phyloP scores from a whole-genome alignment of 1,284 basidiomycete species.

The Takashimella koratensis region DNA sequence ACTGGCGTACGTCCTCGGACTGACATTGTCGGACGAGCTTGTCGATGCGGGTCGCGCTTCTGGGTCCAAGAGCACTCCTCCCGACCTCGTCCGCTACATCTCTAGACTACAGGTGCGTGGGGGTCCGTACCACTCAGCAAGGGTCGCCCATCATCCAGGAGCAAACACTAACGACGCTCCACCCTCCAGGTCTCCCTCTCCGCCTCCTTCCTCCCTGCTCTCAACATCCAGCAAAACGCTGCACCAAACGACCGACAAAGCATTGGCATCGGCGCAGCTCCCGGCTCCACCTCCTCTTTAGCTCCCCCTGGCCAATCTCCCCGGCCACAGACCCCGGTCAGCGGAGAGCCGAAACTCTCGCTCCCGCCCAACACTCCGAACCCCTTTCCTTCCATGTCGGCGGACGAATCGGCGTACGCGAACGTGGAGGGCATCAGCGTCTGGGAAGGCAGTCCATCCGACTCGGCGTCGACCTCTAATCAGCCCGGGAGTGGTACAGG shows the following conservation, averaged over 20 bases:
- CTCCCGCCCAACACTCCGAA: conserved; percentile 35
- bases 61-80: conserved; percentile 52
- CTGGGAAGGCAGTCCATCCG: conserved; percentile 44
- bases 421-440: conserved; percentile 70
- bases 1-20: conserved; percentile 62
- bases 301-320: background rate
- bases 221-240: conserved; percentile 39
- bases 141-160: too few relatives aligned
- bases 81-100: conserved; percentile 61
- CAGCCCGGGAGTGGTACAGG: background rate
- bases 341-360: conserved; percentile 48
- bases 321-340: conserved; percentile 40
- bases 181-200: conserved; percentile 65
- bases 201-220: conserved; percentile 67
- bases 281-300: background rate
- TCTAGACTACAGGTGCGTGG: conserved; percentile 67
- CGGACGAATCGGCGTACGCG: conserved; percentile 67
- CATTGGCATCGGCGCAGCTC: background rate
- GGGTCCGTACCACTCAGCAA: too few relatives aligned
- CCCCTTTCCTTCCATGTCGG: conserved; percentile 54
- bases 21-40: conserved; percentile 53
- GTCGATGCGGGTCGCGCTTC: background rate
- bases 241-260: conserved; percentile 16
- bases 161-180: conserved; percentile 1
- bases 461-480: background rate